Evolutionary conservation across 169 alveolate genomes (phyloP), one percentile per base, ranked within the genome.

Genomic region (Plasmodium yoelii): DNA sequence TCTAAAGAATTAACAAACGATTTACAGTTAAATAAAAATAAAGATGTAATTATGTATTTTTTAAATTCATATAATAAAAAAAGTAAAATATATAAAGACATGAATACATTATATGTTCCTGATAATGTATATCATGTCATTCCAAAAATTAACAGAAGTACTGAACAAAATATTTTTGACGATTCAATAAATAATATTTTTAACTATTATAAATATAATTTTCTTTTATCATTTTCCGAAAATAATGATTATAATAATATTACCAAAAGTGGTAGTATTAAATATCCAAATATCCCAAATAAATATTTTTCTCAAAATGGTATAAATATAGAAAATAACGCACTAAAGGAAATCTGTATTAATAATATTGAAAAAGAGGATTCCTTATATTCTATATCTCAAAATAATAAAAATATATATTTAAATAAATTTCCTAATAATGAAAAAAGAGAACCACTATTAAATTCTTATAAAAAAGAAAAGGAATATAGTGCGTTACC

Each of bases 71-170:
- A 64, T 56, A 77, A 49, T 64, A 65, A 55, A 64, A 77, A 65
- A 77, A 77, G 26, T 39, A 77, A 63, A 34, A 65, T 77, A 56
- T 77, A 77, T 56, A 77, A 77, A 47, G 88, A 77, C 64, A 46
- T 77, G 57, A 77, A 77, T 24, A 77, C 70, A 64, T 46, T 77
- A 19, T 9, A 67, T 10, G 88, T 77, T 9, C 88, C 88, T 6
- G 88, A 77, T 12, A 77, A 77, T 64, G 88, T 77, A 6, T 77
- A 77, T 53, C 63, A 77, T 77, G 88, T 77, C 26, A 77, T 77
- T 13, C 88, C 88, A 1, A 63, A 77, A 77, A 63, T 77, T 49
- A 77, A 77, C 34, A 77, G 65, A 77, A 57, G 44, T 24, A 77
- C 47, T 63, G 80, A 19, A 9, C 24, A 49, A 53, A 57, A 22